Evolutionary conservation across 1,284 basidiomycete species (phyloP).

Genomic region (Dichomitus squalens): DNA sequence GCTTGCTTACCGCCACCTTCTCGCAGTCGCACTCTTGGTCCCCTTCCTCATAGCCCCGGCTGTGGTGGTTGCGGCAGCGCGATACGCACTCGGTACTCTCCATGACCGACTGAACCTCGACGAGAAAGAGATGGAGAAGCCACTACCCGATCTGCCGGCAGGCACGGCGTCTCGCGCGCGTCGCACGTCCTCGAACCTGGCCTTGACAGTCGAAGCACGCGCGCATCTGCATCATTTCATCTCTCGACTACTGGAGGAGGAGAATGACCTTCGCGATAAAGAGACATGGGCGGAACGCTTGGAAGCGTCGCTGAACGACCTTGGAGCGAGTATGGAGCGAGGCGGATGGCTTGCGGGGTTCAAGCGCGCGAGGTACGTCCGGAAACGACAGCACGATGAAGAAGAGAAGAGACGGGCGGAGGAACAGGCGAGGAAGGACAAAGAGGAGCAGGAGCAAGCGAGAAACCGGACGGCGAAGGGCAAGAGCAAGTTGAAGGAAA

Average conservation of each 20-base stretch:
- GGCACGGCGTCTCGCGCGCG: conserved; percentile 4
- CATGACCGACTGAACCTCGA: conserved; percentile 2
- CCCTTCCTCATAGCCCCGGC: conserved; percentile 1
- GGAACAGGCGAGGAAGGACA: conserved; percentile 24
- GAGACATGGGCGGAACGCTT: conserved; percentile 31
- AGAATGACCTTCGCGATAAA: conserved; percentile 21
- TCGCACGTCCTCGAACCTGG: conserved; percentile 3
- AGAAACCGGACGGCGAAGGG: conserved; percentile 15
- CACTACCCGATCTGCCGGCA: conserved; percentile 31
- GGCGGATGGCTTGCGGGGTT: conserved; percentile 35
- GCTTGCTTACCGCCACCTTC: conserved; percentile 5
- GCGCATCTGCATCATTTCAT: conserved; percentile 32
- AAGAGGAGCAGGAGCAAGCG: conserved; percentile 25
- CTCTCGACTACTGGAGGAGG: conserved; percentile 27
- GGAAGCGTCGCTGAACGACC: conserved; percentile 25
- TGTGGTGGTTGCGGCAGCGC: neutral
- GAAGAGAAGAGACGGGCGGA: conserved; percentile 10
- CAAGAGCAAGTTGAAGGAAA: conserved; percentile 22
- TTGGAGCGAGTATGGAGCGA: conserved; percentile 27
- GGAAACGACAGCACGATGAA: conserved; percentile 17
- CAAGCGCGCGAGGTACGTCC: conserved; percentile 25
- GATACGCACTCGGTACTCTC: neutral
- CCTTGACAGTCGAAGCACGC: conserved; percentile 28
- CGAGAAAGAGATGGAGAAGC: conserved; percentile 28
- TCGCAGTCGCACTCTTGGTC: conserved; percentile 2